Conservation (phyloP, 2,329 filamentous ascomycete species). For the Alternaria triticina region DNA sequence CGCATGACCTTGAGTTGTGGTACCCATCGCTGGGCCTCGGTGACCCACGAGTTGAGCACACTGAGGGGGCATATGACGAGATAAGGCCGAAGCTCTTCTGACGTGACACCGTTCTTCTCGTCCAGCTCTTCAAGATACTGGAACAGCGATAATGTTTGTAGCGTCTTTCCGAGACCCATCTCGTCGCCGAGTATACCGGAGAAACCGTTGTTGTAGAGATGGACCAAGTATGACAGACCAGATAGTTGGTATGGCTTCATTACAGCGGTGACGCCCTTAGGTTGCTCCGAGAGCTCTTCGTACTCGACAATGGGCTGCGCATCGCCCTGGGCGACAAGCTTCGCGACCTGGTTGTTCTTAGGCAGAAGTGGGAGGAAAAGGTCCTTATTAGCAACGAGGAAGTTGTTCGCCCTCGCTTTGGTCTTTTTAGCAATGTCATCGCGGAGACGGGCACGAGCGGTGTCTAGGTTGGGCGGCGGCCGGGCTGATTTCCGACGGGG, state of each 20-base stretch:
- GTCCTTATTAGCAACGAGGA: conserved; percentile 54
- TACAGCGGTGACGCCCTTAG: conserved; percentile 54
- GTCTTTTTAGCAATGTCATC: conserved; percentile 51
- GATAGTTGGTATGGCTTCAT: conserved; percentile 98
- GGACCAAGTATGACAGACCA: conserved; percentile 98
- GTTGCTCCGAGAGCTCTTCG: conserved; percentile 51
- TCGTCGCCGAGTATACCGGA: conserved; percentile 98
- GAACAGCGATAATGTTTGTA: conserved; percentile 95
- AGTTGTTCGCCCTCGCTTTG: conserved; percentile 54
- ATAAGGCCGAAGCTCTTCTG: conserved; percentile 81
- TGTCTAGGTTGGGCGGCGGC: conserved; percentile 38
- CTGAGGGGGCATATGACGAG: conserved; percentile 95
- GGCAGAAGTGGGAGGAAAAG: conserved; percentile 58
- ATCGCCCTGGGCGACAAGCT: conserved; percentile 38
- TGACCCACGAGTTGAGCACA: conserved; percentile 96
- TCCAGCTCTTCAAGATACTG: conserved; percentile 97
- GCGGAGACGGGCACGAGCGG: conserved; percentile 50
- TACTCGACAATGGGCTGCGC: conserved; percentile 47
- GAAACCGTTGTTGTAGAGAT: conserved; percentile 98
- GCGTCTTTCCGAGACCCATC: conserved; percentile 99
- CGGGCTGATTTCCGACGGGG: conserved; percentile 11
- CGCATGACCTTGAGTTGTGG: conserved; percentile 84
- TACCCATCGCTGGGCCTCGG: conserved; percentile 98
- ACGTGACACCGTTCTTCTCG: conserved; percentile 51
- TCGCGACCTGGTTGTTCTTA: conserved; percentile 51